Base-by-base conservation (phyloP, 805 yeast genomes). In the Kodamaea fukazawae region DNA sequence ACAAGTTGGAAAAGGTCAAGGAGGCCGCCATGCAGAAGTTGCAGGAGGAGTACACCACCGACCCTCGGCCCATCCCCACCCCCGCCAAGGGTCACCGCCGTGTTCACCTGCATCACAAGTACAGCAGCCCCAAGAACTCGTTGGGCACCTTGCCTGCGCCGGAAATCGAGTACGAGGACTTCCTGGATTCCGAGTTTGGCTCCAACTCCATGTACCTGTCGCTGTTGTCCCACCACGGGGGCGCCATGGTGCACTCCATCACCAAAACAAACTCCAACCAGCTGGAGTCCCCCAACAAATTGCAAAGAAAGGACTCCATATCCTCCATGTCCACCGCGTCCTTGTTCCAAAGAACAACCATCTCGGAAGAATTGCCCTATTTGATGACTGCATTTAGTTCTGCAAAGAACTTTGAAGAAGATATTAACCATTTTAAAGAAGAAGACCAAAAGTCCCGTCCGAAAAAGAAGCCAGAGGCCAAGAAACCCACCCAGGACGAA, bases 361-460 rank as follows among this genome's bases (percentile, higher is more conserved):
- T 83, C 11, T 53, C 80, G 1, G 83, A 79, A 36, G 86, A 82
- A 53, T 55, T 83, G 45, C 91, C 91, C 1, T 73, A 73, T 43
- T 58, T 83, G 51, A 66, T 83, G 73, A 67, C 76, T 15, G 89
- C 87, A 12, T 83, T 83, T 52, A 74, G 78, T 54, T 76, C 78
- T 44, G 84, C 83, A 2, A 77, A 71, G 46, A 74, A 70, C 27
- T 60, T 78, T 11, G 83, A 79, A 41, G 74, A 75, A 46, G 86
- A 79, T 32, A 41, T 49, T 15, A 41, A 44, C 32, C 51, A 57
- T 26, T 53, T 29, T 41, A 44, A 50, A 15, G 51, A 49, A 29
- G 57, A 53, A 16, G 56, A 55, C 20, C 37, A 22, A 14, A 36
- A 18, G 22, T 18, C 32, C 23, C 18, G 14, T 27, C 20, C 22